Base-by-base conservation (phyloP, 805 yeast species). In the Yarrowia divulgata region DNA sequence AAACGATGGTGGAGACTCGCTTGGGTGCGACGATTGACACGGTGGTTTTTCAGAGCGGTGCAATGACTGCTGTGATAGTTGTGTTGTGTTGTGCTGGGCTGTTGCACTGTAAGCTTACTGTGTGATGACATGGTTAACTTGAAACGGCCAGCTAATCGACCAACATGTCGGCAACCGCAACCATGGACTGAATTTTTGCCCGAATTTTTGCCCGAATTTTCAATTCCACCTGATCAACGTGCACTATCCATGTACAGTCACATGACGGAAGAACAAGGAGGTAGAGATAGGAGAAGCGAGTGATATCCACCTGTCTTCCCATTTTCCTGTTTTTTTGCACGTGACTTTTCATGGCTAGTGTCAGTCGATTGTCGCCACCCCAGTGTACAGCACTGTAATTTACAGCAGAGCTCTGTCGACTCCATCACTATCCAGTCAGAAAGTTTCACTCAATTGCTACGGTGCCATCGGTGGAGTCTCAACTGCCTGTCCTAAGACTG, bases 211-310 rank as follows among this genome's bases (percentile, higher is more conserved):
- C 50, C 46, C 23, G 13, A 23, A 23, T 2, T 23, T 23, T 23
- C 29, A 23, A 4, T n/a, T 23, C 29, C 50, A 9, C 16, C 34
- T 23, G 32, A 23, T 23, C 50, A 46, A 10, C 34, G 9, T 50
- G 57, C 57, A 35, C 57, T n/a, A 50, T 50, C 57, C 29, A 50
- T 50, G 57, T 50, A 50, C 42, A 10, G 57, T 50, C 57, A 50
- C 57, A 50, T 50, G 57, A 35, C 42, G 29, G 39, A 34, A n/a
- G 54, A 49, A 49, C 57, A 50, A 50, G 29, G 42, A 35, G 8
- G 9, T n/a, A 13, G 23, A 43, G 46, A n/a, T 43, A 18, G 6
- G 9, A 8, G 7, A n/a, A 16, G 45, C 18, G 45, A 40, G 14
- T 14, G 18, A n/a, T n/a, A n/a, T n/a, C n/a, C n/a, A n/a, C 29